Evolutionary conservation across 805 yeast species (phyloP), one percentile per base, ranked within the genome.

Genomic region (Ogataea ganodermae): DNA sequence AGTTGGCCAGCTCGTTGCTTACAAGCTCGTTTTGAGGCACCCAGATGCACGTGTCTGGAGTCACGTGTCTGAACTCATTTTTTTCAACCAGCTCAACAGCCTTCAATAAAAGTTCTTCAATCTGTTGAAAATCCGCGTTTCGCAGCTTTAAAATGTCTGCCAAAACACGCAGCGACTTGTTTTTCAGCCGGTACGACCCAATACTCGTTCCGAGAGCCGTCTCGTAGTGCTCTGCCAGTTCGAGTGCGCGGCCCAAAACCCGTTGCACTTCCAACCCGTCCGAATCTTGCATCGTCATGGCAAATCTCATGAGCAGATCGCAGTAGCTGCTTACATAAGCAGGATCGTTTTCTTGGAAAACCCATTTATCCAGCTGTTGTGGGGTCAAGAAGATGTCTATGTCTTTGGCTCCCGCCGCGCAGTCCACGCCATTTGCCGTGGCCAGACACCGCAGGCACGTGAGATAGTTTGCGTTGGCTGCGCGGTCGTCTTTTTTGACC

Each of bases 271-370:
- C 57, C 4, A 59, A 57, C 4, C 57, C 58, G 22, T 26, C 55
- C n/a, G n/a, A 24, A 20, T 53, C 56, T 1, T 63, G 65, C 4
- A 69, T 59, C 0, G 72, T 63, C 21, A 72, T 36, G 0, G 75
- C 74, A 51, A 66, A 64, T 52, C 79, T 61, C 6, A 71, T 43
- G 4, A 74, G 52, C 9, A 75, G 52, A 55, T 75, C 76, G 45
- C 63, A 57, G 42, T 68, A 68, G 23, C 61, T 58, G 3, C 65
- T 53, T 13, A 73, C 43, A 48, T 71, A 73, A 0, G 57, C 50
- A 3, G 58, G 27, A 48, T 69, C 65, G 53, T 69, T 66, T 39
- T 58, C 63, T 22, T 64, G 61, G 38, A 53, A 53, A 40, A 58
- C 63, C 44, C 53, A 49, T 8, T 58, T 49, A 36, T 62, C 59